These are phyloP conservation scores for Diaporthe batatas DNA, from an alignment of 2,329 filamentous ascomycete species.

Conservation along the genomic window DNA sequence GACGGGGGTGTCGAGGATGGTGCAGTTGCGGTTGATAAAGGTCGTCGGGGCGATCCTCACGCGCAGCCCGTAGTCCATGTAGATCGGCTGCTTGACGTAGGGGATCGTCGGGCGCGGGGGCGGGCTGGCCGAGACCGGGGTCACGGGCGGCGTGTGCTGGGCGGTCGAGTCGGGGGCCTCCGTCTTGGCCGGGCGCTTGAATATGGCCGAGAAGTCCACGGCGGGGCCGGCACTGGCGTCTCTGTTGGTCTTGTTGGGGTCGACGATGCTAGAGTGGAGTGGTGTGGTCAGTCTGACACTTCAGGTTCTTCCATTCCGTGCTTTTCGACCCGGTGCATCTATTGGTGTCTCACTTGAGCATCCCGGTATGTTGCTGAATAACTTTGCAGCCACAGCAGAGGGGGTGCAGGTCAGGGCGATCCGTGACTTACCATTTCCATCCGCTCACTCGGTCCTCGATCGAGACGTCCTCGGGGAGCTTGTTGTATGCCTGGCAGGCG, in stretches of 20 bases:
- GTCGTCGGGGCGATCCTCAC: conserved; percentile 50
- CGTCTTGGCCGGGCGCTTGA: neutral
- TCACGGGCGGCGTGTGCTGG: conserved; percentile 19
- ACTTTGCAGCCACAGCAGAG: neutral
- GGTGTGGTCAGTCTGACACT: neutral
- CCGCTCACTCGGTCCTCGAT: conserved; percentile 46
- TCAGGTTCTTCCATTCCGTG: neutral
- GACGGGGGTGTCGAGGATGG: conserved; percentile 53
- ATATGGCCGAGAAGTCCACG: conserved; percentile 45
- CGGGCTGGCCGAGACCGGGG: conserved; percentile 42
- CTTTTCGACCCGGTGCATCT: neutral
- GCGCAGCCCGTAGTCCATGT: conserved; percentile 51
- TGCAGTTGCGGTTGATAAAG: conserved; percentile 52
- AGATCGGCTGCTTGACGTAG: conserved; percentile 51
- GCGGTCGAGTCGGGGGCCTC: neutral
- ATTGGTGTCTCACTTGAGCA: no score
- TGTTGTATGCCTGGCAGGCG: conserved; percentile 50
- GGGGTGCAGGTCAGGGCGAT: neutral
- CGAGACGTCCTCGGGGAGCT: conserved; percentile 48
- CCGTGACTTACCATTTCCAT: conserved; percentile 47
- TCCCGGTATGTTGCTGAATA: neutral
- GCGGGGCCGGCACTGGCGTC: conserved; percentile 44
- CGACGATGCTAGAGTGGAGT: conserved; percentile 46
- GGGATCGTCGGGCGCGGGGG: conserved; percentile 47
- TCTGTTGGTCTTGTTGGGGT: conserved; percentile 44